A percentile compares a stretch with the other conserved stretches of the same genome.
Evolutionary conservation across 257 asterid species (phyloP).

Genomic region (Ehretia macrophylla): DNA sequence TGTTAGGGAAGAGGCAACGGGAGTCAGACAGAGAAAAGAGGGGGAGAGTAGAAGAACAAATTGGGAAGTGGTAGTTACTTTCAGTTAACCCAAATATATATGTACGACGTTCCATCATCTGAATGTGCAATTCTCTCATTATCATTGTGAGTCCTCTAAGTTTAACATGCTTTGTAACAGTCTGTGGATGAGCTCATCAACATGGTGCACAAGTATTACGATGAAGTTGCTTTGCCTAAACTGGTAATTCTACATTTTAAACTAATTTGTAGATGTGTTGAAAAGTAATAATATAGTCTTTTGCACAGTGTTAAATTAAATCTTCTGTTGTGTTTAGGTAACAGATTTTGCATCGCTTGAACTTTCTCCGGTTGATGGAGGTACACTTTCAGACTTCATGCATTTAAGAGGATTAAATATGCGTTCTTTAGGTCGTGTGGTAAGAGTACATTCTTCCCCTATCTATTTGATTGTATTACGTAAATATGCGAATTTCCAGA

Average conservation of each 20-base stretch:
- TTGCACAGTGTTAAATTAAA: slow-evolving; percentile 7
- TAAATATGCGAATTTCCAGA: background rate
- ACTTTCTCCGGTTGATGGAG: slow-evolving; percentile 99
- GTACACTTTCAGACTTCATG: slow-evolving; percentile 96
- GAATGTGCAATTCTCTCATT: no score
- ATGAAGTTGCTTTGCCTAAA: slow-evolving; percentile 90
- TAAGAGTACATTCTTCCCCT: slow-evolving; percentile 21
- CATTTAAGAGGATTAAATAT: slow-evolving; percentile 93
- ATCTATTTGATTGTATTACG: slow-evolving; percentile 1
- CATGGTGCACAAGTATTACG: slow-evolving; percentile 77
- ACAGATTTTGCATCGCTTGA: slow-evolving; percentile 98
- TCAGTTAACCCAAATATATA: no score
- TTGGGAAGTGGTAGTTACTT: no score
- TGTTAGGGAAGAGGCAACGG: no score
- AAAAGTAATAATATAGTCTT: slow-evolving; percentile 8
- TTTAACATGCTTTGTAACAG: slow-evolving; percentile 33
- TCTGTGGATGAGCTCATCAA: slow-evolving; percentile 75
- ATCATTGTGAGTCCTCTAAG: background rate
- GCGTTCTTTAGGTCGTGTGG: slow-evolving; percentile 96
- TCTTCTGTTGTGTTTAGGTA: slow-evolving; percentile 51
- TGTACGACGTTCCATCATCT: no score
- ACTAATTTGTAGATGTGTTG: slow-evolving; percentile 1
- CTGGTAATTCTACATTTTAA: slow-evolving; percentile 49
- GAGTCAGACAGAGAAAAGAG: no score
- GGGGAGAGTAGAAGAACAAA: no score